Percentiles rank a stretch among this genome's conserved stretches.
Evolutionary conservation across 2,329 filamentous ascomycete genomes (phyloP).

Genomic region (Fusarium torreyae): DNA sequence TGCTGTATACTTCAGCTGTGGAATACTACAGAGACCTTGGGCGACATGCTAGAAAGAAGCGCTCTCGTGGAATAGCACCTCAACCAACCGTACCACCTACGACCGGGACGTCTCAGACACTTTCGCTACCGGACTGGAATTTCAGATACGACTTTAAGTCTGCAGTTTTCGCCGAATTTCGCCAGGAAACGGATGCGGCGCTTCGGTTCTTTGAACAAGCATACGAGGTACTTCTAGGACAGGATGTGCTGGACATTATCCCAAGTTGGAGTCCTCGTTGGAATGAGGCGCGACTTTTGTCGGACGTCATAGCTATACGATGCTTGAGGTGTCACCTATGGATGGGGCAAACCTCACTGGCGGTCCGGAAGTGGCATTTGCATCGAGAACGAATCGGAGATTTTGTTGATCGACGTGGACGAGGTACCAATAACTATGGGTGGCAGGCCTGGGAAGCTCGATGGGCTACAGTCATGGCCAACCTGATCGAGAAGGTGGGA

Average conservation of each 20-base stretch:
- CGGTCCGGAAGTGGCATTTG: conserved; percentile 83
- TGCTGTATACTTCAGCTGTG: conserved; percentile 80
- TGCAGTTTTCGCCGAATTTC: conserved; percentile 90
- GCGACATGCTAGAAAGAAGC: conserved; percentile 92
- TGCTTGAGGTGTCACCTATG: conserved; percentile 87
- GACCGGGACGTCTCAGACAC: conserved; percentile 84
- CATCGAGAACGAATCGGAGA: conserved; percentile 83
- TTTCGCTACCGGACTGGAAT: conserved; percentile 92
- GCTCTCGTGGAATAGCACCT: conserved; percentile 82
- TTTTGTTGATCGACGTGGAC: conserved; percentile 85
- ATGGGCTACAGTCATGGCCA: conserved; percentile 75
- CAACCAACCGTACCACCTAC: conserved; percentile 88
- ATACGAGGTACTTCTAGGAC: conserved; percentile 85
- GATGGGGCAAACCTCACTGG: conserved; percentile 82
- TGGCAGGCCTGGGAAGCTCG: conserved; percentile 95
- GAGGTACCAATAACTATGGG: conserved; percentile 89
- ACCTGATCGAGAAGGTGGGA: conserved; percentile 69
- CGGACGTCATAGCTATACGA: conserved; percentile 85
- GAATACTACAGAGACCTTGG: conserved; percentile 96
- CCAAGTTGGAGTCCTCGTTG: conserved; percentile 92
- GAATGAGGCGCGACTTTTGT: conserved; percentile 91
- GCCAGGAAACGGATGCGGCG: conserved; percentile 92
- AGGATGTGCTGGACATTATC: conserved; percentile 89
- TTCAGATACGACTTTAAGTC: conserved; percentile 96
- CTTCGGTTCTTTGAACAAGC: conserved; percentile 88